Evolutionary conservation across 768 basidiomycete genomes (phyloP).

Genomic region (Leccinellum luteum): DNA sequence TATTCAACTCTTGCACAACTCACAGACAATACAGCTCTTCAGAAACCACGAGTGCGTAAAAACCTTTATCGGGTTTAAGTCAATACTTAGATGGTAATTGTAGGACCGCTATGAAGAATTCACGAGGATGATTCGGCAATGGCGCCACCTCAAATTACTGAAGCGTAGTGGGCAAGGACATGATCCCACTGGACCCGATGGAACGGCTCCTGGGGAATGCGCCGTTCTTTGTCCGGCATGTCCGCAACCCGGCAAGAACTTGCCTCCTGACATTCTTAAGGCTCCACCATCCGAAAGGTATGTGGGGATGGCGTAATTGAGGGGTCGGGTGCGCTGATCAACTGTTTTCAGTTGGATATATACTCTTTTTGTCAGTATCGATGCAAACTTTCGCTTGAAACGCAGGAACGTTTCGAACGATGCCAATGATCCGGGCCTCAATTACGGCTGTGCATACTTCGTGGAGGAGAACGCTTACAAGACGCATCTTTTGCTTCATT

Average conservation of each 20-base stretch:
- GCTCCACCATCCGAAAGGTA: neutral
- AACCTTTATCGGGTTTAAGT: too few relatives aligned
- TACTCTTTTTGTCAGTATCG: neutral
- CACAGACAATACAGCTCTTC: too few relatives aligned
- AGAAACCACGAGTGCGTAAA: too few relatives aligned
- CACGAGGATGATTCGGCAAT: neutral
- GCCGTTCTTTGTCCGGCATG: neutral
- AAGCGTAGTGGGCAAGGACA: neutral
- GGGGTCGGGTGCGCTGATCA: neutral
- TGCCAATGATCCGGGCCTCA: neutral
- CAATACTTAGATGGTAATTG: too few relatives aligned
- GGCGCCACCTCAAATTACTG: neutral
- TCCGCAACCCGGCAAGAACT: neutral
- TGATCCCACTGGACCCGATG: neutral
- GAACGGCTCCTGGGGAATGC: neutral
- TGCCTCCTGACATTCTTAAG: neutral
- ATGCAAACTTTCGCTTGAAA: neutral
- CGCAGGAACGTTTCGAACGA: neutral
- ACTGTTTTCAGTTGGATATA: neutral
- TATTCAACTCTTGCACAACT: too few relatives aligned
- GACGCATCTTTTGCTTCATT: neutral
- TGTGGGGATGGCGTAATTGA: neutral
- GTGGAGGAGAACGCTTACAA: too few relatives aligned
- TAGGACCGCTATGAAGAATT: neutral
- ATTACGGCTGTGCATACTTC: neutral